Evolutionary conservation across 306 rosid species (phyloP).

Genomic region (Boehmeria nivea): DNA sequence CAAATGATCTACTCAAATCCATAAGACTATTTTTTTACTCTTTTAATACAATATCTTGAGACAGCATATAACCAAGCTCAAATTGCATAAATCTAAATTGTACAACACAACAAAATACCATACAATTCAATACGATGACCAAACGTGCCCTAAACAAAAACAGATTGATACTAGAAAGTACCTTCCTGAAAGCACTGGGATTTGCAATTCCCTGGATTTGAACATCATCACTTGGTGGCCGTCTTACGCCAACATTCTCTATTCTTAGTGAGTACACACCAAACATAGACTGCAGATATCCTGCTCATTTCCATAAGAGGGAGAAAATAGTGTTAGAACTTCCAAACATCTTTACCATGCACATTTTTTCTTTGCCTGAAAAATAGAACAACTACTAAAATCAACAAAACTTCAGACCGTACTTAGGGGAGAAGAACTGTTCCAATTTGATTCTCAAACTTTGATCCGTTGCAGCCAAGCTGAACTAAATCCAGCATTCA

Average conservation of each 20-base stretch:
- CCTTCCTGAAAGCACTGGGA: constrained; percentile 84
- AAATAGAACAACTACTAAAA: neutral
- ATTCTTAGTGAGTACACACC: constrained; percentile 83
- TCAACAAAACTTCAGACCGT: neutral
- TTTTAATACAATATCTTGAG: no score
- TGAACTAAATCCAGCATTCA: neutral
- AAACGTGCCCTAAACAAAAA: neutral
- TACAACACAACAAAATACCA: no score
- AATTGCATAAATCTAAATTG: no score
- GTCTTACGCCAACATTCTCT: constrained; percentile 76
- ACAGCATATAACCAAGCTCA: no score
- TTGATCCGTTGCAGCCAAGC: no score
- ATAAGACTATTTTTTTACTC: no score
- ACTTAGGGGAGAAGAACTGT: neutral
- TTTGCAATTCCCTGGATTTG: constrained; percentile 79
- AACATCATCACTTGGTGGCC: constrained; percentile 89
- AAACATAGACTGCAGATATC: constrained; percentile 78
- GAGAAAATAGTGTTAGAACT: neutral
- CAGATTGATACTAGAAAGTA: constrained; percentile 13
- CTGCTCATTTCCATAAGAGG: constrained; percentile 29
- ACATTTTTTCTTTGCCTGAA: neutral
- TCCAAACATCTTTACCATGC: neutral
- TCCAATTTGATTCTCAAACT: neutral
- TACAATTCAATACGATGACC: no score
- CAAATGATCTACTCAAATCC: no score